phyloP scores from a whole-genome alignment of 257 asterid species.

The Nicotiana knightiana region DNA sequence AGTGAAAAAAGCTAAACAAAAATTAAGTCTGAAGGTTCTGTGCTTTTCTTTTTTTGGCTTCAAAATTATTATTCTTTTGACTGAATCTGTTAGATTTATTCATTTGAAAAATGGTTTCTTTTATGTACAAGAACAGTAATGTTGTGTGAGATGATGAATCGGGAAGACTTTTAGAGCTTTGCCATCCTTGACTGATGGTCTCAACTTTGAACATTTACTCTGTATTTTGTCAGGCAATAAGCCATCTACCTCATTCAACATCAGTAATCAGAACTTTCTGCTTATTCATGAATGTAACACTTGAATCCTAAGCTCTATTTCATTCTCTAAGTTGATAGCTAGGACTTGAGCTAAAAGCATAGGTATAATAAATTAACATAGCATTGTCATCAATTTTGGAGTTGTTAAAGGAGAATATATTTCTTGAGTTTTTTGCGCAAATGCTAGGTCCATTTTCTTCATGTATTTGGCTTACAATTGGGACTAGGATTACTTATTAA shows the following conservation, averaged over 20 bases:
- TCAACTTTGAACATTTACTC: not conserved
- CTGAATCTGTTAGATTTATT: not conserved
- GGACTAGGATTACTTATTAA: too few species aligned
- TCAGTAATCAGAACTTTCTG: not conserved
- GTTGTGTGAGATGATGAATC: not conserved
- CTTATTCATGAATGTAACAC: not conserved
- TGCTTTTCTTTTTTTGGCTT: not conserved
- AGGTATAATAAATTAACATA: not conserved
- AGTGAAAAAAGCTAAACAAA: too few species aligned
- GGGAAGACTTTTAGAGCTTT: not conserved
- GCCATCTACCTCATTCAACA: not conserved
- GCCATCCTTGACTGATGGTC: not conserved
- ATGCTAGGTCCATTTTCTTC: not conserved
- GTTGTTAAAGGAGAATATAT: not conserved
- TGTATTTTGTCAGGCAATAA: not conserved
- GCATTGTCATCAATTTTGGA: not conserved
- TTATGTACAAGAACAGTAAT: not conserved
- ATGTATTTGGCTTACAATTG: too few species aligned
- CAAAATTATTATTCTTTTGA: not conserved
- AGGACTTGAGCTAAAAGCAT: not conserved
- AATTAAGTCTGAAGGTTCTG: not conserved
- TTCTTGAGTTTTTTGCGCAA: not conserved
- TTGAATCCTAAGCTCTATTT: not conserved
- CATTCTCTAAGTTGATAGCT: not conserved
- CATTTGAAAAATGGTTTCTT: not conserved